Evolutionary conservation across 768 basidiomycete species (phyloP), one percentile per base, ranked within the genome.

Genomic region (Paxillus ammoniavirescens): DNA sequence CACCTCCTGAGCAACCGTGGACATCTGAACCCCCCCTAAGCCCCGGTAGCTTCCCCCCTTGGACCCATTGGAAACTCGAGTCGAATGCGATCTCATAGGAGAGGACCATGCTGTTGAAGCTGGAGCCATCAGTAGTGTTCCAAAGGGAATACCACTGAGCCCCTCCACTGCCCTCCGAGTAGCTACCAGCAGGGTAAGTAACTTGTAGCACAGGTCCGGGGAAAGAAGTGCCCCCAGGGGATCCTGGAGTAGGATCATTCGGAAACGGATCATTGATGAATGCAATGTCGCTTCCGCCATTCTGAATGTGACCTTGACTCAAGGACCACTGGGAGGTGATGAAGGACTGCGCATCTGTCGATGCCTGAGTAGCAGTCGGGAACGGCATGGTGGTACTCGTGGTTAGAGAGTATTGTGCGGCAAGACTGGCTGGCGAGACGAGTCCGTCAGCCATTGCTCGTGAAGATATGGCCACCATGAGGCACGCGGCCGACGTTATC

Each of bases 81-180:
- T 84, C 82, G 64, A 92, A 89, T 2, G 87, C 86, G 26, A 91
- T 72, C 61, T 91, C 88, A 68, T 91, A 91, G 8, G 82, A 77
- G 15, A 89, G 67, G 50, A 89, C 67, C 87, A 91, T 87, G 40
- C 82, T 79, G 56, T 81, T 73, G 60, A 87, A 89, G 17, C 71
- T 68, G 26, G 78, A 76, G 4, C 77, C 77, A 54, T 82, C 78
- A 2, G 78, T 76, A 7, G 77, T 73, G 58, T 90, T 87, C 84
- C 86, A 90, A 5, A 86, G 67, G 58, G 81, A 78, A 61, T 80
- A 82, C 58, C 87, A 82, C 61, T 91, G 87, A 28, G 79, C 74
- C 2, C 89, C 89, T 44, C 87, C 83, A 13, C 78, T 78, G 48
- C 75, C 71, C 60, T 81, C 77, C 9, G 80, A 81, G 69, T 80